These are phyloP conservation scores for Solanum raphanifolium DNA, from an alignment of 257 asterid genomes.

Conservation along the genomic window DNA sequence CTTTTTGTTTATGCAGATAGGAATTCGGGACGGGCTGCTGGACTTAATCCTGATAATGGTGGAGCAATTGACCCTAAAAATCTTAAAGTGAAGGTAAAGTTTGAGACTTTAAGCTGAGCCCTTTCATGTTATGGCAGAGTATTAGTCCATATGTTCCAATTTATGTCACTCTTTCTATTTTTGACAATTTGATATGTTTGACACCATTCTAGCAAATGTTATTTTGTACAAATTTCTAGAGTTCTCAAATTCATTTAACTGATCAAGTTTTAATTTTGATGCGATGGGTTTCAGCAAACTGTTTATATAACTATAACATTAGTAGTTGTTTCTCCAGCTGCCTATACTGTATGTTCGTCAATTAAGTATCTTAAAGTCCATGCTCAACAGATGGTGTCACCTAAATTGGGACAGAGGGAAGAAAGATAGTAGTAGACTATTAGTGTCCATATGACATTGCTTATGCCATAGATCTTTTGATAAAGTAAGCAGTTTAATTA, in stretches of 20 bases:
- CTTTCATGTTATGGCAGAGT: neutral
- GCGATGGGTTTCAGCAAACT: neutral
- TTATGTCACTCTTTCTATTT: neutral
- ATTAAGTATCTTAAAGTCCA: neutral
- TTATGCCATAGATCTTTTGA: neutral
- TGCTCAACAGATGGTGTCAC: neutral
- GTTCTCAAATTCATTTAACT: neutral
- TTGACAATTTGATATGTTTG: neutral
- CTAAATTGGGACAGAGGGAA: neutral
- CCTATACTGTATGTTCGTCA: neutral
- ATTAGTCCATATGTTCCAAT: neutral
- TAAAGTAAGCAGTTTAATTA: neutral
- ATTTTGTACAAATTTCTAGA: neutral
- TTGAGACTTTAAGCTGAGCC: neutral
- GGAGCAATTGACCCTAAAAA: constrained; percentile 32
- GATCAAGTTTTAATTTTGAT: neutral
- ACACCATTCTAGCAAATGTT: neutral
- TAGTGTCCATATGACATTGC: neutral
- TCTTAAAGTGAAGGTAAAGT: constrained; percentile 33
- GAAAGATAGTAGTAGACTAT: neutral
- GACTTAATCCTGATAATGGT: constrained; percentile 28
- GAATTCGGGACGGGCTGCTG: constrained; percentile 19
- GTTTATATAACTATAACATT: neutral
- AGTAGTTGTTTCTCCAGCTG: neutral
- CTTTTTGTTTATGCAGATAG: constrained; percentile 23